Percentiles rank a stretch among this genome's conserved stretches.
Evolutionary conservation across 2,329 filamentous ascomycete species (phyloP).

Genomic region (Penicillium sp.): DNA sequence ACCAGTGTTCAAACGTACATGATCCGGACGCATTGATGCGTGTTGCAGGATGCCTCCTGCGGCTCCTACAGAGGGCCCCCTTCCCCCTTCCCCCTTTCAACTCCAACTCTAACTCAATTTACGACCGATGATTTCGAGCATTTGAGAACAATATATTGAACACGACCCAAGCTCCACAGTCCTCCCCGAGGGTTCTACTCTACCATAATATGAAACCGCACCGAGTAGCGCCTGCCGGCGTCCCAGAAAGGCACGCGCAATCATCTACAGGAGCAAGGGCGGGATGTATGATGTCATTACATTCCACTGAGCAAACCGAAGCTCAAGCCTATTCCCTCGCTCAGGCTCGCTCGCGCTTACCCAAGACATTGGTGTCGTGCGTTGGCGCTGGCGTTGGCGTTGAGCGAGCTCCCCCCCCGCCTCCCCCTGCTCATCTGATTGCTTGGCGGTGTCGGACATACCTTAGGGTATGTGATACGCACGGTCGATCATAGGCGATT

Average conservation of each 20-base stretch:
- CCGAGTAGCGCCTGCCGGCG: conserved; percentile 9
- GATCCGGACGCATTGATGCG: conserved; percentile 4
- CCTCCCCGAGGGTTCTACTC: background rate
- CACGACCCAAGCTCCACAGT: conserved; percentile 2
- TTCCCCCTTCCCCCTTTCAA: background rate
- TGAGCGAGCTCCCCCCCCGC: too few relatives aligned
- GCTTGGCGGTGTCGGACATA: conserved; percentile 12
- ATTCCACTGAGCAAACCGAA: conserved; percentile 3
- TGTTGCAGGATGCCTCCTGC: background rate
- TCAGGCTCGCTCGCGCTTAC: background rate
- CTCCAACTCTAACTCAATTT: background rate
- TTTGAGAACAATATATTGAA: conserved; percentile 11
- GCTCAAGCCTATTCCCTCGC: background rate
- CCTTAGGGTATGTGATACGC: conserved; percentile 6
- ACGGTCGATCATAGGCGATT: conserved; percentile 8
- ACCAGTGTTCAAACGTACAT: conserved; percentile 1
- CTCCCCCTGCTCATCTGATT: background rate
- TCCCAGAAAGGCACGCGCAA: conserved; percentile 11
- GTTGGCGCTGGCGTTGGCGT: background rate
- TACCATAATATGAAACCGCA: conserved; percentile 6
- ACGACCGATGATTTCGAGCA: too few relatives aligned
- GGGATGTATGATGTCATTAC: conserved; percentile 15
- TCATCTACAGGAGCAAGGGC: conserved; percentile 16
- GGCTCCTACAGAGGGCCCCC: background rate
- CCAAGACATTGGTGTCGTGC: conserved; percentile 7